A percentile compares a stretch with the other conserved stretches of the same genome.
Evolutionary conservation across 371 early-diverging fungal genomes (phyloP).

Genomic region (Mortierella sp.): DNA sequence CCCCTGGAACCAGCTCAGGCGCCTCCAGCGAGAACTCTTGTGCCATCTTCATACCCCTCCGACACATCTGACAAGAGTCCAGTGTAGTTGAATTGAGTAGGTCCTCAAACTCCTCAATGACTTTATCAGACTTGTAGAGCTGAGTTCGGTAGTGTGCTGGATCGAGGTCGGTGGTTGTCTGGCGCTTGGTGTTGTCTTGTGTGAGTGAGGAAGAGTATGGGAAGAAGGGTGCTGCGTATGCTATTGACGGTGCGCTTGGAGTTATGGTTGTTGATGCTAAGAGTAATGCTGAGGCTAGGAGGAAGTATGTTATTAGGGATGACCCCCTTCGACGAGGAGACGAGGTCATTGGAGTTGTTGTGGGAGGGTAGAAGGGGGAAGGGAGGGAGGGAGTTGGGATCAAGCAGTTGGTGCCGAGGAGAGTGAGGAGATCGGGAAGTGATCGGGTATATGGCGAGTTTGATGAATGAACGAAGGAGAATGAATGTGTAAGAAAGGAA

Average conservation of each 20-base stretch:
- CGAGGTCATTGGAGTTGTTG: background rate
- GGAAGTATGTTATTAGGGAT: background rate
- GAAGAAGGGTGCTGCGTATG: background rate
- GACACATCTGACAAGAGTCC: constrained; percentile 57
- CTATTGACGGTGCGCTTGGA: background rate
- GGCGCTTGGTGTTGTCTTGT: background rate
- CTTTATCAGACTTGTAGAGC: constrained; percentile 35
- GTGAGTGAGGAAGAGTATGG: background rate
- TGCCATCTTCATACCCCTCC: constrained; percentile 38
- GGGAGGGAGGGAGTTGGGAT: background rate
- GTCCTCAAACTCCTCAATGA: constrained; percentile 31
- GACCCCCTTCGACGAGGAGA: background rate
- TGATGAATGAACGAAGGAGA: background rate
- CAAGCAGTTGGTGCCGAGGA: background rate
- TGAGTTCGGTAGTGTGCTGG: constrained; percentile 18
- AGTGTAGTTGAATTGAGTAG: constrained; percentile 41
- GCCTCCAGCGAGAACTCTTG: constrained; percentile 36
- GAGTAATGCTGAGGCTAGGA: background rate
- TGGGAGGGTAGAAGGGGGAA: background rate
- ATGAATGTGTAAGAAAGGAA: background rate
- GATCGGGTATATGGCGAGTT: background rate
- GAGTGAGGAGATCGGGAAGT: background rate
- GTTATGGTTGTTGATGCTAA: background rate
- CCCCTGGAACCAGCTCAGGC: constrained; percentile 44
- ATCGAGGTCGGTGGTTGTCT: constrained; percentile 10